These are phyloP conservation scores for Erysimum cheiranthoides DNA, from an alignment of 345 rosid genomes.

Conservation along the genomic window DNA sequence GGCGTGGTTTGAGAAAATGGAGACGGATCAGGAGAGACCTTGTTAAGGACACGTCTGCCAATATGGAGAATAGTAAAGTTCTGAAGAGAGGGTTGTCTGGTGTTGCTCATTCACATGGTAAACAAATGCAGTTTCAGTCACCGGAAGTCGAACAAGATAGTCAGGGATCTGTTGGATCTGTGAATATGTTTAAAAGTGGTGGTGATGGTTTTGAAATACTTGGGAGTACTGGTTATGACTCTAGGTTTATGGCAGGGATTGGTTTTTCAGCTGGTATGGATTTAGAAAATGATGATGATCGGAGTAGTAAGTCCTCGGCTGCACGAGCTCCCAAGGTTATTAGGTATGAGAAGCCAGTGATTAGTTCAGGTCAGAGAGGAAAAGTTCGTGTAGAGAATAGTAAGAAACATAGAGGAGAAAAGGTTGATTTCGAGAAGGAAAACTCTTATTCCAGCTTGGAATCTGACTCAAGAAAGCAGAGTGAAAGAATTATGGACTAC, in stretches of 20 bases:
- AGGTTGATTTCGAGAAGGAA: slow-evolving; percentile 71
- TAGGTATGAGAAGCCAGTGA: slow-evolving; percentile 57
- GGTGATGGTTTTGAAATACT: slow-evolving; percentile 52
- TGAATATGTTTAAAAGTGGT: slow-evolving; percentile 42
- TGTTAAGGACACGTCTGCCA: slow-evolving; percentile 55
- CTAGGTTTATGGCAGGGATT: slow-evolving; percentile 49
- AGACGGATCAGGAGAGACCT: slow-evolving; percentile 73
- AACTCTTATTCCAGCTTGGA: slow-evolving; percentile 87
- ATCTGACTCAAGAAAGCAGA: slow-evolving; percentile 69
- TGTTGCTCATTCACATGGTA: slow-evolving; percentile 47
- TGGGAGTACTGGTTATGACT: slow-evolving; percentile 33
- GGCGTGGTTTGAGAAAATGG: slow-evolving; percentile 90
- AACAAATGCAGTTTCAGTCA: slow-evolving; percentile 43
- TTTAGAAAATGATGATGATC: slow-evolving; percentile 70
- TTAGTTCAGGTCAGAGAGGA: slow-evolving; percentile 58
- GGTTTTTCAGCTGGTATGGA: slow-evolving; percentile 59
- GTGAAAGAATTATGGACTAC: slow-evolving; percentile 53
- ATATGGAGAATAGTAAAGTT: slow-evolving; percentile 55
- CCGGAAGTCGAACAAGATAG: slow-evolving; percentile 49
- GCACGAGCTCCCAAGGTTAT: slow-evolving; percentile 62
- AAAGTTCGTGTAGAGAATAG: slow-evolving; percentile 59
- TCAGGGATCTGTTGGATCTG: slow-evolving; percentile 57
- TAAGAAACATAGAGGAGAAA: slow-evolving; percentile 91
- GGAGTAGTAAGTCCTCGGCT: slow-evolving; percentile 81
- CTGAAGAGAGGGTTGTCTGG: slow-evolving; percentile 70